Evolutionary conservation across 2,329 filamentous ascomycete species (phyloP).

Genomic region (Fonsecaea erecta): DNA sequence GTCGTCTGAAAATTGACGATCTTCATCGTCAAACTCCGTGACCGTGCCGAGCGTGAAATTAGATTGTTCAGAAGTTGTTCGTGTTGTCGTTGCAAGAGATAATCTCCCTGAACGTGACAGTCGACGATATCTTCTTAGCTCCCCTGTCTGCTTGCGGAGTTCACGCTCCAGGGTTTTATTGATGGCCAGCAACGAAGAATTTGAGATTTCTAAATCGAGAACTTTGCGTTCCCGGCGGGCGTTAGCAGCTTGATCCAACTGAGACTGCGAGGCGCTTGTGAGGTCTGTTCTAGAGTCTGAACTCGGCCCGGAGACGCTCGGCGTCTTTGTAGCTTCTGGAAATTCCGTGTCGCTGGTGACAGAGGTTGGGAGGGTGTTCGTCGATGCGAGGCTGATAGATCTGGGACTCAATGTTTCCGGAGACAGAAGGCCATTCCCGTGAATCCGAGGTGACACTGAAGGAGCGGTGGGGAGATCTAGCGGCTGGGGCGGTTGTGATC

Average conservation of each 20-base stretch:
- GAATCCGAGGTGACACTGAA: slow-evolving; percentile 16
- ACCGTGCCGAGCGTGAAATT: slow-evolving; percentile 51
- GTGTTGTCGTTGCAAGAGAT: slow-evolving; percentile 54
- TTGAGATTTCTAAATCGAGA: slow-evolving; percentile 93
- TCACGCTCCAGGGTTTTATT: slow-evolving; percentile 91
- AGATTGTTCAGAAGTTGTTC: slow-evolving; percentile 52
- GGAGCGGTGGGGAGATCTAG: slow-evolving; percentile 19
- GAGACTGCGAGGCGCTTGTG: slow-evolving; percentile 37
- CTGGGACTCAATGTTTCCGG: slow-evolving; percentile 33
- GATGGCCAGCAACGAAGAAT: slow-evolving; percentile 91
- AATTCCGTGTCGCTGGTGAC: slow-evolving; percentile 29
- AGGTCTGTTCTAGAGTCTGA: slow-evolving; percentile 40
- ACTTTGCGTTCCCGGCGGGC: slow-evolving; percentile 93
- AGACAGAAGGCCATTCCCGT: slow-evolving; percentile 22
- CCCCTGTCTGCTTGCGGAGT: slow-evolving; percentile 85
- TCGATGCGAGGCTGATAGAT: slow-evolving; percentile 34
- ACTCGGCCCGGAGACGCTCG: neutral
- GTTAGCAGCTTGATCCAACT: slow-evolving; percentile 76
- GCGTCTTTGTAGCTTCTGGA: slow-evolving; percentile 22
- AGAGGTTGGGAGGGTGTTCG: slow-evolving; percentile 33
- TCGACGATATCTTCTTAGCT: slow-evolving; percentile 83
- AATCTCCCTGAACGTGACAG: slow-evolving; percentile 80
- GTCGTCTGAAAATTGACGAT: slow-evolving; percentile 44
- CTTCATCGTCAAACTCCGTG: slow-evolving; percentile 50
- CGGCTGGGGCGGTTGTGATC: slow-evolving; percentile 19